These are phyloP conservation scores for Mortierella alpina DNA, from an alignment of 192 early-diverging fungal species.

Conservation along the genomic window DNA sequence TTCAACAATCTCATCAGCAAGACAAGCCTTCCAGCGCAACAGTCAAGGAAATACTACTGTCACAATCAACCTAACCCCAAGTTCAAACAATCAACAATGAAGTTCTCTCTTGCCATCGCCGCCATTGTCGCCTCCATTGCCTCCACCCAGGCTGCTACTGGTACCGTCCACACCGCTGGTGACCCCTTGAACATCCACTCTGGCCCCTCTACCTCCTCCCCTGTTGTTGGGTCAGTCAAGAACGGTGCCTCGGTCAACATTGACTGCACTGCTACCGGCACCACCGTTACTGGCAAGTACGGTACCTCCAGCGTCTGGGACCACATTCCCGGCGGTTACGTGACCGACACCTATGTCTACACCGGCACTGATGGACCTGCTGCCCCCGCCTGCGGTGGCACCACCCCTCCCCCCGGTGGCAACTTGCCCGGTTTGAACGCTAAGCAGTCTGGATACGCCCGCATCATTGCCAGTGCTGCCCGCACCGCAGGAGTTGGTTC, in stretches of 20 bases:
- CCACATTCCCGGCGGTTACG: conserved; percentile 7
- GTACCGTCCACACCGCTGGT: conserved; percentile 7
- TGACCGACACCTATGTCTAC: conserved; percentile 18
- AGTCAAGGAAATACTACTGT: no score
- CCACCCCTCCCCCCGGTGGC: not conserved
- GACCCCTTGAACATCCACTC: conserved; percentile 15
- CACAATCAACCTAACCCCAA: no score
- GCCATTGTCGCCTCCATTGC: conserved; percentile 8
- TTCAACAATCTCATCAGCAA: no score
- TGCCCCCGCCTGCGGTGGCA: conserved; percentile 6
- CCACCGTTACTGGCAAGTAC: conserved; percentile 3
- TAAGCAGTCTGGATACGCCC: conserved; percentile 9
- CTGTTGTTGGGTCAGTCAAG: not conserved
- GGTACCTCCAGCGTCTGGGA: conserved; percentile 15
- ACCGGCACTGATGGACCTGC: conserved; percentile 11
- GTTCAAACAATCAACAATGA: no score
- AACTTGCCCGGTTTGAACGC: conserved; percentile 12
- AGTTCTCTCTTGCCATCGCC: conserved; percentile 8
- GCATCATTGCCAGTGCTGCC: not conserved
- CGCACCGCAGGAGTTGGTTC: conserved; percentile 4
- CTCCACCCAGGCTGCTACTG: conserved; percentile 4
- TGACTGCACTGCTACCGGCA: conserved; percentile 14
- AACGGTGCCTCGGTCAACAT: conserved; percentile 6
- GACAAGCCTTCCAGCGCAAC: no score
- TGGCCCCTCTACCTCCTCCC: conserved; percentile 4